phyloP scores from a whole-genome alignment of 805 yeast species.

The Candida piceae region DNA sequence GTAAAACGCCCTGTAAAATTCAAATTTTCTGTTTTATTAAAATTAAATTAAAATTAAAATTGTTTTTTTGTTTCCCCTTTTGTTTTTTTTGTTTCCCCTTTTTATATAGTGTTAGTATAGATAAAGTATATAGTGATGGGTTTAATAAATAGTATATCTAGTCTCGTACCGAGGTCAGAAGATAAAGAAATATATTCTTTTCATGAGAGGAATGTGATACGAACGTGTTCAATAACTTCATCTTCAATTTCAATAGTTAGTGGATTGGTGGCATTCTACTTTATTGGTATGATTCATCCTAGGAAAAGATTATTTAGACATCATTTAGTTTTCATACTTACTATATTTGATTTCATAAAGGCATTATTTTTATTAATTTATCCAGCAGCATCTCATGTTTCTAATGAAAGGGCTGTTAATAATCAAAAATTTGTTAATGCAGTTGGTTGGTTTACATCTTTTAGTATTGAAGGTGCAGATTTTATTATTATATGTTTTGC shows the following conservation, averaged over 20 bases:
- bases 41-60: no score
- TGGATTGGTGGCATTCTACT: constrained; percentile 59
- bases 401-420: constrained; percentile 5
- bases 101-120: no score
- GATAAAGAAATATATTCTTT: background rate
- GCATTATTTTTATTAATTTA: constrained; percentile 63
- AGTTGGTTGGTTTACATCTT: constrained; percentile 77
- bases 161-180: background rate
- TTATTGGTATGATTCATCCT: constrained; percentile 59
- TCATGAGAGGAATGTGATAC: constrained; percentile 19
- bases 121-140: no score
- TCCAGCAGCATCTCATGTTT: constrained; percentile 34
- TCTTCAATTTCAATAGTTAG: constrained; percentile 44
- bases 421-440: constrained; percentile 47
- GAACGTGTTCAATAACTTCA: constrained; percentile 43
- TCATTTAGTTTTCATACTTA: constrained; percentile 59
- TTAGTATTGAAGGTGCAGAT: constrained; percentile 82
- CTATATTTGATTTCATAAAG: constrained; percentile 72
- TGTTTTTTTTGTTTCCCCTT: no score
- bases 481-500: constrained; percentile 79
- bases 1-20: no score
- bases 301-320: constrained; percentile 61
- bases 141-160: no score
- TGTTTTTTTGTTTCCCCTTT: no score
- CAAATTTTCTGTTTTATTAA: no score